Base-by-base conservation (phyloP, 2,329 filamentous ascomycete species). In the Trichoderma endophyticum region DNA sequence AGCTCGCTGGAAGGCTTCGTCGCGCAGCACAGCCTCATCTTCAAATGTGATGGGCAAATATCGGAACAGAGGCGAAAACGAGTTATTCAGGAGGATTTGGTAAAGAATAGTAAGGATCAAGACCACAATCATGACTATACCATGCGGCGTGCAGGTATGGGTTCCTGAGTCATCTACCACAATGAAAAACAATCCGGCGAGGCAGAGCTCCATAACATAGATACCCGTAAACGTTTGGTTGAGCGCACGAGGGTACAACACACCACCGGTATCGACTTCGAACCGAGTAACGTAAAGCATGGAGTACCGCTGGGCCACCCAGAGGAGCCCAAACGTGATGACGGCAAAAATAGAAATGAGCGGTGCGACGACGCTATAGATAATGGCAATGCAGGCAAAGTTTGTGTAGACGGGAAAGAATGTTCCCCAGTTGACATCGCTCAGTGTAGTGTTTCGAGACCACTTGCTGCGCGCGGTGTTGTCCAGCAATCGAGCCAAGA, bases 401-500 rank as follows among this genome's bases (percentile, higher is more conserved):
- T 97, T 98, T 70, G 96, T 98, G 81, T 98, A 99, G 0, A 97
- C 91, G 0, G 96, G 96, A 81, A 98, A 99, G 84, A 97, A 95
- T 0, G 91, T 91, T 9, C 96, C 96, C 96, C 97, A 99, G 70
- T 90, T 89, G 74, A 98, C 90, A 64, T 89, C 88, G 36, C 89
- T 90, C 39, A 98, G 85, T 18, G 86, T 90, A 9, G 93, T 95
- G 77, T 97, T 95, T 68, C 96, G 89, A 6, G 85, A 87, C 90
- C 95, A 98, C 82, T 98, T 98, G 79, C 91, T 89, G 3, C 89
- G 85, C 0, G 89, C 88, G 2, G 96, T 99, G 69, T 87, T 95
- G 82, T 98, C 96, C 57, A 97, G 80, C 0, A 98, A 87, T 1
- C 91, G 92, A 1, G 93, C 92, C 60, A 97, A 80, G 26, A 98